phyloP scores from a whole-genome alignment of 192 early-diverging fungal species.

The Gonapodya prolifera region DNA sequence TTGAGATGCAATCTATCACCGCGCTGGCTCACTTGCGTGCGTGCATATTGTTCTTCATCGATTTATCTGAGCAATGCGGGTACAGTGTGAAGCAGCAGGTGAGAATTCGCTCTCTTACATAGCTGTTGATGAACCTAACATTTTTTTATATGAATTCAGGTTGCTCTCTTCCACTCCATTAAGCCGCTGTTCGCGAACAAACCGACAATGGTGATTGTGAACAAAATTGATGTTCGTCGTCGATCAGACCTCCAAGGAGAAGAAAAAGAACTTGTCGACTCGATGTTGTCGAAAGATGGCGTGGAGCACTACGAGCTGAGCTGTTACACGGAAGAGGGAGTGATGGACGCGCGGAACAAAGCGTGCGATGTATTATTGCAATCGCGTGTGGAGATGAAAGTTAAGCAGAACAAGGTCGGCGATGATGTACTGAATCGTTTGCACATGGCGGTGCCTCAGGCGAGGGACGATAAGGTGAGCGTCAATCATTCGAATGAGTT shows the following conservation, averaged over 20 bases:
- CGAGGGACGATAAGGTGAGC: slow-evolving; percentile 66
- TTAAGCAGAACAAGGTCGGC: slow-evolving; percentile 74
- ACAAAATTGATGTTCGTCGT: slow-evolving; percentile 86
- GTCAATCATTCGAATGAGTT: background rate
- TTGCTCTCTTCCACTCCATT: slow-evolving; percentile 82
- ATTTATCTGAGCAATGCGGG: slow-evolving; percentile 96
- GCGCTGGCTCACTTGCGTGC: slow-evolving; percentile 95
- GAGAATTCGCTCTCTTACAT: background rate
- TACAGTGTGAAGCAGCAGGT: slow-evolving; percentile 88
- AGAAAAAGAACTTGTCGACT: slow-evolving; percentile 63
- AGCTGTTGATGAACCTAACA: background rate
- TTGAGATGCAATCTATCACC: slow-evolving; percentile 99
- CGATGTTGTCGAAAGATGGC: slow-evolving; percentile 47
- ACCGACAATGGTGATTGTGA: slow-evolving; percentile 84
- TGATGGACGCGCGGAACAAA: slow-evolving; percentile 87
- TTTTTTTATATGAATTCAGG: slow-evolving; percentile 9
- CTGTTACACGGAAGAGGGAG: slow-evolving; percentile 87
- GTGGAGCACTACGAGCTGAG: slow-evolving; percentile 71
- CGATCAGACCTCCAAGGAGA: slow-evolving; percentile 63
- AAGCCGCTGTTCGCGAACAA: slow-evolving; percentile 98
- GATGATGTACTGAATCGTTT: slow-evolving; percentile 88
- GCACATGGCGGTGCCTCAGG: slow-evolving; percentile 78
- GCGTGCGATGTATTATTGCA: slow-evolving; percentile 91
- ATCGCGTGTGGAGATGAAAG: slow-evolving; percentile 87
- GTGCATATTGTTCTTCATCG: slow-evolving; percentile 94